Base-by-base conservation (phyloP, 179 eudicot species). In the Vitellaria paradoxa region DNA sequence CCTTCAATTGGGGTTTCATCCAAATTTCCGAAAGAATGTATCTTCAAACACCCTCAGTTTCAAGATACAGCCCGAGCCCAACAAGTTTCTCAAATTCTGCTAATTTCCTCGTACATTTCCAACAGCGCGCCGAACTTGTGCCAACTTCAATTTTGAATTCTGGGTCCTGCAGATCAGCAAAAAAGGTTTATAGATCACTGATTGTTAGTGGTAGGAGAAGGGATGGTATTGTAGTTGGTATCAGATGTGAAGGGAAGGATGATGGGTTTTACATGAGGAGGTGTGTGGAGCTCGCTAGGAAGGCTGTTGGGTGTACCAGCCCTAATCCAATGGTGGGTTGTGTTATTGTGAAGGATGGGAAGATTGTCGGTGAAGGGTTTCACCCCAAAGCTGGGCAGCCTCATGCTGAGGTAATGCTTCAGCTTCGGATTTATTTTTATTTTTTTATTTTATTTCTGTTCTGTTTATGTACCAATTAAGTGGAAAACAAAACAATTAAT, bases 321-420 rank as follows among this genome's bases (percentile, higher is more conserved):
- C 99, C 98, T 82, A 93, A 96, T 89, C 99, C 99, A 18, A 89
- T 96, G 99, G 98, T 93, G 76, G 99, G 99, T 1, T 93, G 99
- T 87, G 90, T 93, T 10, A 87, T 93, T 81, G 98, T 93, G 70
- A 96, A 89, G 67, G 91, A 88, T 85, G 96, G 93, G 64, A 70
- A 87, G 74, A 81, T 96, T 80, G 97, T 96, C 74, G 99, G 98
- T 72, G 91, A 96, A 89, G 98, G 99, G 18, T 96, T 96, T 83
- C 99, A 96, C 77, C 99, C 99, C 5, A 96, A 91, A 84, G 97
- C 97, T 77, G 96, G 98, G 6, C 93, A 90, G 68, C 97, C 99
- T 81, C 99, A 96, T 88, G 99, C 96, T 82, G 99, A 93, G 98
- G 98, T 94, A 80, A 64, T 2, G 52, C 37, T 7, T 6, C 26